These are phyloP conservation scores for Scheffersomyces titani DNA, from an alignment of 1,139 yeast genomes.

Conservation along the genomic window DNA sequence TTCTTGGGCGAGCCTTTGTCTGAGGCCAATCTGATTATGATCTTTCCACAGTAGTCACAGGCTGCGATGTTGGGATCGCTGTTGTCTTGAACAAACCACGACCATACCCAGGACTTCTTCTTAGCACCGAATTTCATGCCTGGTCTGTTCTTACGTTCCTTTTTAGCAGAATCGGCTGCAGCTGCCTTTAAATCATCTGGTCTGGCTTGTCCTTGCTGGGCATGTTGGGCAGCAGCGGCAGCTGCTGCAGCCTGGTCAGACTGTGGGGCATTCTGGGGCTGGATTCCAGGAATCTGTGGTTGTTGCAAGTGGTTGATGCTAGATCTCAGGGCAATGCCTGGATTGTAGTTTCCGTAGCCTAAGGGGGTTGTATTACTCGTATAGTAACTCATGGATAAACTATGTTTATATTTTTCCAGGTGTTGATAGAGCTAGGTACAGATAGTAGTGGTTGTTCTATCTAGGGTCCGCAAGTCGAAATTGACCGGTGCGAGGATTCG, in stretches of 20 bases:
- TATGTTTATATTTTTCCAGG: not conserved
- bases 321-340: not conserved
- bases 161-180: constrained; percentile 10
- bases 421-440: not conserved
- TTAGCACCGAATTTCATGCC: constrained; percentile 53
- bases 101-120: constrained; percentile 64
- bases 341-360: constrained; percentile 12
- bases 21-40: constrained; percentile 46
- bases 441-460: not conserved
- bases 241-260: constrained; percentile 16
- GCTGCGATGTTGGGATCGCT: constrained; percentile 52
- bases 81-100: constrained; percentile 57
- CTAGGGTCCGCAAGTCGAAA: not conserved
- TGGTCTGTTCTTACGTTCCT: constrained; percentile 32
- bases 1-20: constrained; percentile 65
- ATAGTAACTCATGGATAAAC: constrained; percentile 14
- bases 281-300: constrained; percentile 8
- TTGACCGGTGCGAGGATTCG: not conserved
- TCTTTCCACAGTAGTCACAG: constrained; percentile 55
- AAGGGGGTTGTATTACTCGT: constrained; percentile 9
- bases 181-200: constrained; percentile 4
- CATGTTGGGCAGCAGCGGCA: constrained; percentile 17
- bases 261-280: constrained; percentile 2
- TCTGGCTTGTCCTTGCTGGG: constrained; percentile 20
- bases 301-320: constrained; percentile 9